Evolutionary conservation across 495 filamentous ascomycete species (phyloP).

Genomic region (Neurospora sublineolata): DNA sequence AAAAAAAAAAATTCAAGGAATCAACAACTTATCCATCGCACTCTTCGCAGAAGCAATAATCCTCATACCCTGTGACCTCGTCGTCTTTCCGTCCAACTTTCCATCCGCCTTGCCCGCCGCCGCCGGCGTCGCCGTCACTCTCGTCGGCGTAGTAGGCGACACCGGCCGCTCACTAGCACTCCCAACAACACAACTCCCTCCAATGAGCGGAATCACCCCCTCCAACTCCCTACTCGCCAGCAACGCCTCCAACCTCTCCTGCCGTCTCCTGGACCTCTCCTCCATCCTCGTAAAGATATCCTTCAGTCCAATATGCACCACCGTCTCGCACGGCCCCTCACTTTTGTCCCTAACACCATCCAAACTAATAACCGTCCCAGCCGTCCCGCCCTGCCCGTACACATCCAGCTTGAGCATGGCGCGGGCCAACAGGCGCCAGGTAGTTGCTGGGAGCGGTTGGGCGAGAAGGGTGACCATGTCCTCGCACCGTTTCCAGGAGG

Average conservation of each 20-base stretch:
- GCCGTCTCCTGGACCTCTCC: constrained; percentile 29
- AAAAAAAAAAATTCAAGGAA: constrained; percentile 22
- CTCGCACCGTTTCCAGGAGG: not conserved
- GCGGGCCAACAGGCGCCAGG: constrained; percentile 39
- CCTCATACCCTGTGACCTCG: constrained; percentile 29
- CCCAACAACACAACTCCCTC: not conserved
- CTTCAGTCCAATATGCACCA: constrained; percentile 29
- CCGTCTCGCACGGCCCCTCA: not conserved
- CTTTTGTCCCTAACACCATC: not conserved
- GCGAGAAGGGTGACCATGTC: constrained; percentile 13
- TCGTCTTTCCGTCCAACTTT: not conserved
- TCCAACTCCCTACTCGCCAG: constrained; percentile 14
- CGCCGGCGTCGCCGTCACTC: not conserved
- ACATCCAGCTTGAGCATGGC: constrained; percentile 42
- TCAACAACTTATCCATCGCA: constrained; percentile 35
- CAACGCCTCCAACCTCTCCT: constrained; percentile 27
- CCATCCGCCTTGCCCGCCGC: not conserved
- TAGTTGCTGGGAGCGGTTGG: constrained; percentile 29
- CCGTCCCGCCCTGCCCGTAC: constrained; percentile 32
- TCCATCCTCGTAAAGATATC: constrained; percentile 41
- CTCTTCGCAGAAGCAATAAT: constrained; percentile 40
- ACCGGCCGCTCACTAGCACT: not conserved
- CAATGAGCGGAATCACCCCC: not conserved
- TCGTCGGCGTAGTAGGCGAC: not conserved
- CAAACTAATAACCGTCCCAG: not conserved